These are phyloP conservation scores for Blastocystis sp. DNA, from an alignment of 352 stramenopile genomes.

Conservation along the genomic window DNA sequence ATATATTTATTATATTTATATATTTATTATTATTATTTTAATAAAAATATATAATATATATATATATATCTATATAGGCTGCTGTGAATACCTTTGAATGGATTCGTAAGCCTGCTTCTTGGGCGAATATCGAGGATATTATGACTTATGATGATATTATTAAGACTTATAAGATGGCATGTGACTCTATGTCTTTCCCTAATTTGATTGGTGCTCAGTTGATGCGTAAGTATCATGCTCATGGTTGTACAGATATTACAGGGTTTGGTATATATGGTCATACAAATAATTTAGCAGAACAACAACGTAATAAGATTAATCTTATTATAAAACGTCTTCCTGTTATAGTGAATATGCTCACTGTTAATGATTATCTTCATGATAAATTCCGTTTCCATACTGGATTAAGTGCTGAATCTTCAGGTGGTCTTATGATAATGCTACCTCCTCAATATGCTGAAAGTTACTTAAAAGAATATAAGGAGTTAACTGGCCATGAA, in stretches of 20 bases:
- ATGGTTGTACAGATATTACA: constrained; percentile 78
- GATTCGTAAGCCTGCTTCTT: constrained; percentile 48
- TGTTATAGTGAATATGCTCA: constrained; percentile 64
- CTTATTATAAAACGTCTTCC: constrained; percentile 74
- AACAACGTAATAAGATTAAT: constrained; percentile 59
- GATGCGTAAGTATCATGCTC: constrained; percentile 70
- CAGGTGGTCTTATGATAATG: constrained; percentile 69
- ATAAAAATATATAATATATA: no score
- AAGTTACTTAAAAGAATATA: constrained; percentile 62
- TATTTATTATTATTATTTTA: no score
- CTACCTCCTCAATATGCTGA: constrained; percentile 60
- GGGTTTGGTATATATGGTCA: constrained; percentile 78
- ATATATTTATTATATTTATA: constrained; percentile 72
- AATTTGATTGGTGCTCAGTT: constrained; percentile 67
- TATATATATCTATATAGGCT: no score
- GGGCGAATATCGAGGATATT: constrained; percentile 54
- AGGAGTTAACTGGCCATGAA: constrained; percentile 59
- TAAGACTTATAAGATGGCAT: constrained; percentile 65
- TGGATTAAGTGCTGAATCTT: constrained; percentile 74
- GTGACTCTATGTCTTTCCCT: constrained; percentile 70
- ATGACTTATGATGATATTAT: constrained; percentile 54
- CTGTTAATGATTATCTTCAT: constrained; percentile 59
- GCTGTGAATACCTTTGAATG: constrained; percentile 39
- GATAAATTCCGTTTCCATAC: constrained; percentile 71
- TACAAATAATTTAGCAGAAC: constrained; percentile 71